Percentiles rank a stretch among this genome's conserved stretches.
Evolutionary conservation across 495 filamentous ascomycete species (phyloP).

Genomic region (Aspergillus egyptiacus): DNA sequence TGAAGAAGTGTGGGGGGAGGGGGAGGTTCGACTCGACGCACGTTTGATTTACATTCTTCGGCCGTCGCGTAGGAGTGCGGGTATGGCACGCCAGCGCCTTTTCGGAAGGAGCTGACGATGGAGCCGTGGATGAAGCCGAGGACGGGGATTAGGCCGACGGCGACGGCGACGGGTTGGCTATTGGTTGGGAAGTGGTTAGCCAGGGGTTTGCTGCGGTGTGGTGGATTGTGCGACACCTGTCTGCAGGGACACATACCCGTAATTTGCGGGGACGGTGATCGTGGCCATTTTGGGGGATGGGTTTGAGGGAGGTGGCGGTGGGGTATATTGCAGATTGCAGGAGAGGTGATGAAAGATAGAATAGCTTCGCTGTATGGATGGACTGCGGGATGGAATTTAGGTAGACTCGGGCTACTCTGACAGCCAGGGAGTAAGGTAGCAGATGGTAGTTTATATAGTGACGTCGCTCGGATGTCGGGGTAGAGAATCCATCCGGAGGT

Average conservation of each 20-base stretch:
- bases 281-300: constrained; percentile 23
- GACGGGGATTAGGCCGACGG: constrained; percentile 47
- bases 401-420: not conserved
- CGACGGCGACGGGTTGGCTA: constrained; percentile 55
- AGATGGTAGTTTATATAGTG: constrained; percentile 7
- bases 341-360: not conserved
- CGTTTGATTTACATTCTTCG: constrained; percentile 51
- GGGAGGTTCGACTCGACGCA: constrained; percentile 16
- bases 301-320: not conserved
- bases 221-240: not conserved
- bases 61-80: constrained; percentile 59
- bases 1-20: not conserved
- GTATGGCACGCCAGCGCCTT: constrained; percentile 50
- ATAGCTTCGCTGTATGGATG: not conserved
- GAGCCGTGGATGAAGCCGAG: constrained; percentile 53
- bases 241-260: too few relatives aligned
- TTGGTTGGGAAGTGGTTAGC: not conserved
- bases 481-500: constrained; percentile 6
- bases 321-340: too few relatives aligned
- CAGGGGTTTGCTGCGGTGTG: too few relatives aligned
- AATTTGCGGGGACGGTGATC: constrained; percentile 44
- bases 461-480: constrained; percentile 4
- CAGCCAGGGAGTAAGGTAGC: too few relatives aligned
- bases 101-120: constrained; percentile 44
- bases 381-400: not conserved